Base-by-base conservation (phyloP, 352 stramenopile genomes). In the Blastocystis sp. region DNA sequence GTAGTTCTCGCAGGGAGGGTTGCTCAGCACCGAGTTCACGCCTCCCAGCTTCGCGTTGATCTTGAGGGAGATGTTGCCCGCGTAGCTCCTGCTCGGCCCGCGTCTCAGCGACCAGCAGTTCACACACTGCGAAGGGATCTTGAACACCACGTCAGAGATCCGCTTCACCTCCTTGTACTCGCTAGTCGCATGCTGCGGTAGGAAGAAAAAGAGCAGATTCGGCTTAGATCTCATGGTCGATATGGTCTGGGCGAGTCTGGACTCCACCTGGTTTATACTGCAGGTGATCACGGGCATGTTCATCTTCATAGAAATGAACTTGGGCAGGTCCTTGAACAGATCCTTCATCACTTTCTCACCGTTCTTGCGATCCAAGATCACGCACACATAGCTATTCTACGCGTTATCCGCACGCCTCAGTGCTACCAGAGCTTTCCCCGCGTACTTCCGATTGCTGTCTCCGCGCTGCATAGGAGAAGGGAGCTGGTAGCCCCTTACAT, bases 81-180 rank as follows among this genome's bases (percentile, higher is more conserved):
- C 93, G 66, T 94, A 94, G 90, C 93, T 91, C 15, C 91, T 79
- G 26, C 92, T 93, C 73, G 91, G 91, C 84, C 92, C 93, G 0
- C 84, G 56, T 11, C 94, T 92, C 66, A 94, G 91, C 89, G 94
- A 94, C 0, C 77, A 50, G 15, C 43, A 76, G 9, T 95, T 88
- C 92, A 95, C 94, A 76, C 93, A 95, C 89, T 95, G 93, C 45
- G 92, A 94, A 8, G 93, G 90, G 45, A 95, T 92, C 2, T 93
- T 93, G n/a, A 92, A 90, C 54, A 94, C 91, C 39, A 90, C 92
- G 88, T 95, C 93, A 0, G 92, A 94, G 59, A 93, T 91, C n/a
- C 92, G 87, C 90, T 95, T 95, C 0, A 95, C 66, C n/a, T 94
- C 93, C 73, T 84, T 84, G 50, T 84, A 84, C 73, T 84, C 73